Conservation (phyloP, 768 basidiomycete species). For the Suillus subaureus region DNA sequence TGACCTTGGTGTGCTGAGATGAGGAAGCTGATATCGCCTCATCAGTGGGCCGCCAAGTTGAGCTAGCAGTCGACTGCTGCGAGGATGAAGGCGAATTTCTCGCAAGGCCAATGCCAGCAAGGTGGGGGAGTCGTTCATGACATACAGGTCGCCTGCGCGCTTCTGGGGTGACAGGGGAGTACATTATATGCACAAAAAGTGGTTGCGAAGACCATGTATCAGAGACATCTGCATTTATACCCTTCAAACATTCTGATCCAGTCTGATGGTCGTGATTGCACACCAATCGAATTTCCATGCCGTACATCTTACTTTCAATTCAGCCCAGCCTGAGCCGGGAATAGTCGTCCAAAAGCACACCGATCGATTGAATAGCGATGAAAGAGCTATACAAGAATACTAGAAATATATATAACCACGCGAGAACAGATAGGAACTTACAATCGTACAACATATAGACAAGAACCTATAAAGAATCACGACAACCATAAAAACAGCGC, state of each 20-base stretch:
- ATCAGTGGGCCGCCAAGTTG: slow-evolving; percentile 1
- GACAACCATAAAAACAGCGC: slow-evolving; percentile 10
- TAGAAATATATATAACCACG: slow-evolving; percentile 6
- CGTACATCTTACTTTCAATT: slow-evolving; percentile 1
- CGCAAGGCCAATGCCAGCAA: slow-evolving; percentile 1
- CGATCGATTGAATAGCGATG: slow-evolving; percentile 6
- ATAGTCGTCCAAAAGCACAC: neutral
- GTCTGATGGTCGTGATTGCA: neutral
- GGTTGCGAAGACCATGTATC: neutral
- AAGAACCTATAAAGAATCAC: slow-evolving; percentile 21
- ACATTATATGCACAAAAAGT: neutral
- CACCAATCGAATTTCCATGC: neutral
- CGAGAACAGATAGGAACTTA: slow-evolving; percentile 22
- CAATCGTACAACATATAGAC: slow-evolving; percentile 21
- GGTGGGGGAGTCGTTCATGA: slow-evolving; percentile 4
- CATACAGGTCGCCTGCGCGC: slow-evolving; percentile 1
- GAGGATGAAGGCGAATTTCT: neutral
- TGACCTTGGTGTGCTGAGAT: neutral
- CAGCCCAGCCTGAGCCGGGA: neutral
- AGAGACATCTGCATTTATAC: neutral
- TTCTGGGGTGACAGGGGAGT: neutral
- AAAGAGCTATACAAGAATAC: slow-evolving; percentile 6
- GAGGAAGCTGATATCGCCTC: neutral
- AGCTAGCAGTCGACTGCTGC: slow-evolving; percentile 3
- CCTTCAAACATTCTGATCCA: neutral